Conservation (phyloP, 2,329 filamentous ascomycete species). For the Trichoderma sp. region DNA sequence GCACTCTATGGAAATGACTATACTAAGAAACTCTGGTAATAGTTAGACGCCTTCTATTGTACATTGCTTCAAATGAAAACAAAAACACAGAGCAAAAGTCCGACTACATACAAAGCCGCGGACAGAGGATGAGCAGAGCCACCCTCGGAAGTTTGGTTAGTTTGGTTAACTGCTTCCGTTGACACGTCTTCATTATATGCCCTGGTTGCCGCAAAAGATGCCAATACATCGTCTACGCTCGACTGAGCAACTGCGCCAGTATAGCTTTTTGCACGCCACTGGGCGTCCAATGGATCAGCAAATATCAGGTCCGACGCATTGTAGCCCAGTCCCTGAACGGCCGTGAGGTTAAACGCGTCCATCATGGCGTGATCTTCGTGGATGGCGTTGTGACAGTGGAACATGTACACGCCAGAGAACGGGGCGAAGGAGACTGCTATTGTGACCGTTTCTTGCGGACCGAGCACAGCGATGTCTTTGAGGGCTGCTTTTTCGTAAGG, state of each 20-base stretch:
- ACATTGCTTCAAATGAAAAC: not conserved
- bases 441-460: not conserved
- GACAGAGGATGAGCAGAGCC: not conserved
- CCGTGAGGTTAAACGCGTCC: not conserved
- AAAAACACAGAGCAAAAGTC: not conserved
- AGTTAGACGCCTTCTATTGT: not conserved
- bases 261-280: not conserved
- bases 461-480: not conserved
- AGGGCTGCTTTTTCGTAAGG: not conserved
- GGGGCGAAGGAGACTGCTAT: not conserved
- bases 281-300: not conserved
- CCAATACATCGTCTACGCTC: not conserved
- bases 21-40: not conserved
- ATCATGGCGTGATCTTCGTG: not conserved
- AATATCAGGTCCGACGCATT: not conserved
- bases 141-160: not conserved
- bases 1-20: not conserved
- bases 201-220: not conserved
- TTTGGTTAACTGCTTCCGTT: not conserved
- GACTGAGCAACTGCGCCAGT: not conserved
- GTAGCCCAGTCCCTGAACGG: not conserved
- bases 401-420: not conserved
- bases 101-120: not conserved
- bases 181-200: not conserved
- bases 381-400: slow-evolving; percentile 3